Base-by-base conservation (phyloP, 1,139 yeast genomes). In the Scheffersomyces lignicola region DNA sequence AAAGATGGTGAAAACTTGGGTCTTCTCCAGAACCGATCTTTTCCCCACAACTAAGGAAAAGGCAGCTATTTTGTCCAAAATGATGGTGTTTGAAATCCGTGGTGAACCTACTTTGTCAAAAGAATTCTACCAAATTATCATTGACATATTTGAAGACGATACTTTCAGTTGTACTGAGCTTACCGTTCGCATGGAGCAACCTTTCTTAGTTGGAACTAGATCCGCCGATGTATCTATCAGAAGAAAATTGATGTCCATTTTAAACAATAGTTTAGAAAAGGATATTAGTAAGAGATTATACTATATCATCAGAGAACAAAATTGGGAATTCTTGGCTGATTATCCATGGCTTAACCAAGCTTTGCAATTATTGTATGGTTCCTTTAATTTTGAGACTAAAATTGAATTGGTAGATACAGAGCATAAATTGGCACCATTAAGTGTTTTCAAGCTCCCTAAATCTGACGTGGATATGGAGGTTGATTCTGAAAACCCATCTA, bases 291-390 rank as follows among this genome's bases (percentile, higher is more conserved):
- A 87, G 55, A 73, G 98, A 41, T 65, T 94, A 28, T 82, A 83
- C 47, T 94, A 92, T 50, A 82, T 92, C 7, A 75, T 94, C 22
- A 73, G 92, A 25, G 97, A 92, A 48, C 98, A 94, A 56, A 92
- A 88, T 52, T 94, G 99, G 99, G 98, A 94, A 56, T 84, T 76
- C 49, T 69, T 94, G 33, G 92, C 95, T 0, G 97, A 90, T 46
- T 85, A 85, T 51, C 89, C 90, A 33, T 94, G 98, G 98, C 65
- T 90, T 42, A 88, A 89, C 54, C 98, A 92, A 58, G 98, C 96
- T 0, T 66, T 88, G 25, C 97, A 92, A 54, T 62, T 94, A 29
- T 63, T 94, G 9, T 86, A 84, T 52, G 96, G 95, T 0, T 74
- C 95, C 0, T 78, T 88, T 47, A 83, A 81, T 39, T 59, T 59